Evolutionary conservation across 1,284 basidiomycete species (phyloP).

Genomic region (Waitea zeae): DNA sequence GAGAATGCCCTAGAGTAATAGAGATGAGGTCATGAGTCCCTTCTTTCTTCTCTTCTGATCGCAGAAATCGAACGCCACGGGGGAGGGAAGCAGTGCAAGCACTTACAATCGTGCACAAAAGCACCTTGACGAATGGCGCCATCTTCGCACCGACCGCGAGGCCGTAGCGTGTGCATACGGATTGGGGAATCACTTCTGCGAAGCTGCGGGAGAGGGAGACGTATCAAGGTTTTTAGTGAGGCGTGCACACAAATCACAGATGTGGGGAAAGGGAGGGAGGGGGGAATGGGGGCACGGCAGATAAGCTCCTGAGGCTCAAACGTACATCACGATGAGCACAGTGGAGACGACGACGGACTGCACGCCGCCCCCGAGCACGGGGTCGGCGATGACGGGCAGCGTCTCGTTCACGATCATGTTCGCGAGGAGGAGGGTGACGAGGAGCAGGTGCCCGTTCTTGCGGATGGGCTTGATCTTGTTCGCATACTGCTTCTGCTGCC

Average conservation of each 20-base stretch:
- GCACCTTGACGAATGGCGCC: constrained; percentile 54
- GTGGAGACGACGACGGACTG: constrained; percentile 74
- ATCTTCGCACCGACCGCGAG: constrained; percentile 85
- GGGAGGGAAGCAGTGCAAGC: not conserved
- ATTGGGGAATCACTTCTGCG: constrained; percentile 84
- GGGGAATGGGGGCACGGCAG: not conserved
- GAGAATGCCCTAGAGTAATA: constrained; percentile 40
- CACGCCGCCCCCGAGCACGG: constrained; percentile 72
- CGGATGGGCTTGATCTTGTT: constrained; percentile 79
- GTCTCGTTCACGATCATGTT: constrained; percentile 91
- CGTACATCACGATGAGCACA: constrained; percentile 73
- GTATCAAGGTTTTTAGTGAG: not conserved
- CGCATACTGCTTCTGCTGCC: constrained; percentile 66
- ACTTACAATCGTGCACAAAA: constrained; percentile 57
- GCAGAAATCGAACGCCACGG: not conserved
- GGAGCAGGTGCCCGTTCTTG: constrained; percentile 67
- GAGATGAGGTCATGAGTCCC: not conserved
- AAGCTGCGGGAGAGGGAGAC: constrained; percentile 29
- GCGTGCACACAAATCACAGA: constrained; percentile 4
- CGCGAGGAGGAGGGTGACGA: constrained; percentile 68
- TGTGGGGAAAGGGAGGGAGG: constrained; percentile 3
- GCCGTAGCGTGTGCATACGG: constrained; percentile 83
- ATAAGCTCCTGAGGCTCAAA: constrained; percentile 8
- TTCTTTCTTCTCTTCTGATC: no score
- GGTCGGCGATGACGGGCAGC: constrained; percentile 81